Percentiles rank a stretch among this genome's conserved stretches.
These are phyloP conservation scores for Ceratocystis colombiana DNA, from an alignment of 2,329 filamentous ascomycete genomes.

Conservation along the genomic window DNA sequence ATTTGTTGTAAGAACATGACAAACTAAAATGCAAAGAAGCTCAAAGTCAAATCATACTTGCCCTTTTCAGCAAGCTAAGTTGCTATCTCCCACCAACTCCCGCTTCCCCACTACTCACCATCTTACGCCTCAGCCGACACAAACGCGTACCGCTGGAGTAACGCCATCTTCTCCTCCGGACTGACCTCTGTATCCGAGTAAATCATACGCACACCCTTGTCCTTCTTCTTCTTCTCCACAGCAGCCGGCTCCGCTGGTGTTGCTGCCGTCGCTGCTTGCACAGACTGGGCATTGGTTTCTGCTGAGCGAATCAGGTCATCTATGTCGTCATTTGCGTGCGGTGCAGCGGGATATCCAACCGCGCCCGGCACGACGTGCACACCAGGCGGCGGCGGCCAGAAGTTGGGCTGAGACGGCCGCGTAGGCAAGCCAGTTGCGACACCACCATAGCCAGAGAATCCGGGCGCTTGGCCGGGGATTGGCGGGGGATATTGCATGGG, in stretches of 20 bases:
- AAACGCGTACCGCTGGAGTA: slow-evolving; percentile 62
- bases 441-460: slow-evolving; percentile 27
- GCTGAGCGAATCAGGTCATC: slow-evolving; percentile 56
- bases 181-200: slow-evolving; percentile 72
- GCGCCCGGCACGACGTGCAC: slow-evolving; percentile 28
- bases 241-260: slow-evolving; percentile 31
- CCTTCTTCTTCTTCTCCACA: slow-evolving; percentile 54
- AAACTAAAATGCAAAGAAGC: slow-evolving; percentile 15
- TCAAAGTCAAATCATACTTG: slow-evolving; percentile 13
- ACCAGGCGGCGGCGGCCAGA: slow-evolving; percentile 18
- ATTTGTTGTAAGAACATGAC: slow-evolving; percentile 9
- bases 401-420: slow-evolving; percentile 31
- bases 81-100: not conserved
- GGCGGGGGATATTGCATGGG: slow-evolving; percentile 27
- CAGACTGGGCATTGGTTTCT: slow-evolving; percentile 46
- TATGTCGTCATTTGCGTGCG: slow-evolving; percentile 46
- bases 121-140: slow-evolving; percentile 33
- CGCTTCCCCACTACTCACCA: not conserved
- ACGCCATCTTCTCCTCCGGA: slow-evolving; percentile 82
- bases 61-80: not conserved
- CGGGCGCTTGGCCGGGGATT: slow-evolving; percentile 28
- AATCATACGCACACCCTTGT: slow-evolving; percentile 59
- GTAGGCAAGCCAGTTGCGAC: slow-evolving; percentile 38
- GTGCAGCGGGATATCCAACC: slow-evolving; percentile 29
- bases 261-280: slow-evolving; percentile 31